Conservation (phyloP, 805 yeast genomes). For the Starmera caribaea region DNA sequence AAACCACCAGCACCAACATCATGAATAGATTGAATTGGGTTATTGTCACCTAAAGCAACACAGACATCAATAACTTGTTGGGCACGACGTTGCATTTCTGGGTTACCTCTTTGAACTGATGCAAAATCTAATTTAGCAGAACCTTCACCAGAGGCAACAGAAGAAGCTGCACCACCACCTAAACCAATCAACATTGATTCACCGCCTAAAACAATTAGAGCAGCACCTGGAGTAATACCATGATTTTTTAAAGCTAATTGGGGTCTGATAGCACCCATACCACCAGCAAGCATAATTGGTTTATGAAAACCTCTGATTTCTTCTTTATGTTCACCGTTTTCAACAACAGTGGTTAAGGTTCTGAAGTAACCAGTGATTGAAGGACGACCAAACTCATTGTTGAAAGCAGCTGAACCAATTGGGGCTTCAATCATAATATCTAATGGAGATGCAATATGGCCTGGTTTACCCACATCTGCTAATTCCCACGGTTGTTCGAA, state of each 20-base stretch:
- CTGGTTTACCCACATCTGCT: constrained; percentile 72
- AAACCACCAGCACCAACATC: constrained; percentile 99
- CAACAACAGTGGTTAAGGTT: constrained; percentile 78
- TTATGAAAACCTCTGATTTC: constrained; percentile 96
- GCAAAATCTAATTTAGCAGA: constrained; percentile 96
- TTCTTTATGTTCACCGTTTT: constrained; percentile 45
- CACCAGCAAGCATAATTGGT: constrained; percentile 99
- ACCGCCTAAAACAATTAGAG: constrained; percentile 91
- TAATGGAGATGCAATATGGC: constrained; percentile 84
- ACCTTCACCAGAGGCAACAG: constrained; percentile 92
- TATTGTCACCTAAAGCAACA: constrained; percentile 62
- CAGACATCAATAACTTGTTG: constrained; percentile 97
- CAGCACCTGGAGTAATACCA: constrained; percentile 85
- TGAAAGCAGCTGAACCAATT: constrained; percentile 94
- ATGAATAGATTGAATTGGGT: constrained; percentile 91
- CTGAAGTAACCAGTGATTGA: constrained; percentile 95
- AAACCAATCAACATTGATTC: constrained; percentile 96
- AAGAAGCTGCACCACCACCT: constrained; percentile 99
- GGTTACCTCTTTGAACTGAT: constrained; percentile 98
- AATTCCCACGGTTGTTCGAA: constrained; percentile 93
- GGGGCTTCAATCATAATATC: constrained; percentile 98
- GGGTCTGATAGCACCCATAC: constrained; percentile 95
- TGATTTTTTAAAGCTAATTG: constrained; percentile 81
- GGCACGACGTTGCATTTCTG: constrained; percentile 98
- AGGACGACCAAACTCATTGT: constrained; percentile 98